These are phyloP conservation scores for Eucalyptus caleyi DNA, from an alignment of 345 rosid species.

Conservation along the genomic window DNA sequence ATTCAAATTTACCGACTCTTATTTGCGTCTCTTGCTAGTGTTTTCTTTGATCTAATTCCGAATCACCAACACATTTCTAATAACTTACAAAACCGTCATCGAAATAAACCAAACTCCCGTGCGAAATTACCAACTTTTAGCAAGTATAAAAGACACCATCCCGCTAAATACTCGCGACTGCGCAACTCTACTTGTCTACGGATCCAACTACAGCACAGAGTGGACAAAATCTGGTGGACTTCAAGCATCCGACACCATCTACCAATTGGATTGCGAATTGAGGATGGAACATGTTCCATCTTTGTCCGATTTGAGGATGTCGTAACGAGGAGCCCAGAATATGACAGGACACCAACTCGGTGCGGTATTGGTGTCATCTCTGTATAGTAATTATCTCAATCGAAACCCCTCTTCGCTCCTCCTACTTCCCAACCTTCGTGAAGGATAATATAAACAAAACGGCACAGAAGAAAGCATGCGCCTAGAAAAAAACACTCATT, in stretches of 20 bases:
- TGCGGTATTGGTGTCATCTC: neutral
- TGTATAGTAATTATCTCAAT: neutral
- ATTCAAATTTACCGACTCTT: neutral
- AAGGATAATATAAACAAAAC: neutral
- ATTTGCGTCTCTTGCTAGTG: neutral
- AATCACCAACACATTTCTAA: neutral
- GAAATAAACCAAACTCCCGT: neutral
- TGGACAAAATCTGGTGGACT: neutral
- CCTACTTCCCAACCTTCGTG: neutral
- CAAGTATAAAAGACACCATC: neutral
- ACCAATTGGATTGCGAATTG: neutral
- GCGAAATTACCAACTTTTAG: neutral
- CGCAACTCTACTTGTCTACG: neutral
- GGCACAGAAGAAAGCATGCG: neutral
- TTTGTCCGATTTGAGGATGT: neutral
- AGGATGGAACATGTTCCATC: neutral
- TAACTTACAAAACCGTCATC: neutral
- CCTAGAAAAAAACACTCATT: neutral
- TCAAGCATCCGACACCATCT: neutral
- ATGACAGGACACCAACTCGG: neutral
- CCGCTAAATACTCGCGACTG: neutral
- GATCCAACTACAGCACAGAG: neutral
- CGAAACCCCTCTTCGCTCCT: neutral
- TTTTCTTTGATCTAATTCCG: neutral
- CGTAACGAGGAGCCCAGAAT: neutral